These are phyloP conservation scores for Cercospora citrullina DNA, from an alignment of 2,329 filamentous ascomycete species.

Conservation along the genomic window DNA sequence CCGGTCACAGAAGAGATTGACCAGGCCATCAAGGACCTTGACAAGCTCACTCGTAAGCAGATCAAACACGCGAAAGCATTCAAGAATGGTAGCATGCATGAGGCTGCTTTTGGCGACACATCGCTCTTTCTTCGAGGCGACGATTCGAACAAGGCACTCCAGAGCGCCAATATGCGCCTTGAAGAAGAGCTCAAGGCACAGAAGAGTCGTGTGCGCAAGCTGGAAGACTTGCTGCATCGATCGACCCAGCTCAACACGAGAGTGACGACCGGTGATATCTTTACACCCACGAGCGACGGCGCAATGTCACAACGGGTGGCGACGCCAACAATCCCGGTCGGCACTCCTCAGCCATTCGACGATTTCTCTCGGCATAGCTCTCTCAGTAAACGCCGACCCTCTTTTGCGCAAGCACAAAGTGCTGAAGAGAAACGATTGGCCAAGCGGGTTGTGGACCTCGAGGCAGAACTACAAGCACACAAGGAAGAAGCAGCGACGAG, in stretches of 20 bases:
- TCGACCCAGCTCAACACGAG: slow-evolving; percentile 61
- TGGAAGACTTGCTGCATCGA: slow-evolving; percentile 89
- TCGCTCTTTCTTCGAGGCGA: slow-evolving; percentile 84
- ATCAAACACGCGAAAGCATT: slow-evolving; percentile 86
- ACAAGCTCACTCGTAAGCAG: slow-evolving; percentile 80
- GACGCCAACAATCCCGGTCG: slow-evolving; percentile 23
- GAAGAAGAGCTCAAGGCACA: slow-evolving; percentile 72
- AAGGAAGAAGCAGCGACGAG: slow-evolving; percentile 65
- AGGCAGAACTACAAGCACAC: slow-evolving; percentile 74
- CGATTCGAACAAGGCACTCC: slow-evolving; percentile 66
- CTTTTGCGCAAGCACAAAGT: slow-evolving; percentile 60
- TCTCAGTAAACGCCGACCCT: slow-evolving; percentile 53
- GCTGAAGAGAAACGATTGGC: slow-evolving; percentile 63
- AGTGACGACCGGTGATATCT: slow-evolving; percentile 41
- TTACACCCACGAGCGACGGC: slow-evolving; percentile 33
- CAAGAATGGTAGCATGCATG: slow-evolving; percentile 93
- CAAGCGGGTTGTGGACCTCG: slow-evolving; percentile 66
- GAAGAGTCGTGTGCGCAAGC: slow-evolving; percentile 84
- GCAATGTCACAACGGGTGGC: slow-evolving; percentile 26
- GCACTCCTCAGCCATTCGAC: slow-evolving; percentile 26
- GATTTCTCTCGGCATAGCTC: slow-evolving; percentile 30
- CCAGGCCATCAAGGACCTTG: slow-evolving; percentile 76
- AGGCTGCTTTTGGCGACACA: slow-evolving; percentile 82
- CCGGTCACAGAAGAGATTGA: slow-evolving; percentile 69
- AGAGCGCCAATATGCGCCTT: slow-evolving; percentile 57